Conservation (phyloP, 169 alveolate species). For the Eimeria brunetti region DNA sequence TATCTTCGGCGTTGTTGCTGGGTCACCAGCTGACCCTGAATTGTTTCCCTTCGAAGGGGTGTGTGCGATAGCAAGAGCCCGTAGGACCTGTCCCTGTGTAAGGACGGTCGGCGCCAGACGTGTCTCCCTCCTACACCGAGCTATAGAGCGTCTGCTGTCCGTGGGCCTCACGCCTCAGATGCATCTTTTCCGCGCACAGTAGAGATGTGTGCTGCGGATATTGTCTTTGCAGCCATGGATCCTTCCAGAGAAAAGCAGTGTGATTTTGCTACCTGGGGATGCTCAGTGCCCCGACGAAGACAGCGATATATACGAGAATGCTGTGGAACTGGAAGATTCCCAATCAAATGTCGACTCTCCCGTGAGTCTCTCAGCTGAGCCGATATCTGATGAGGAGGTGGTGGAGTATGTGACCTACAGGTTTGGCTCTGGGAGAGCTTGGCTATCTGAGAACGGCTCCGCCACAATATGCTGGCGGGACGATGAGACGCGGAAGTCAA, state of each 20-base stretch:
- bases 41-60: conserved; percentile 44
- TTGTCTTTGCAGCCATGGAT: conserved; percentile 50
- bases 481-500: background rate
- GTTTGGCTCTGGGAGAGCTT: conserved; percentile 12
- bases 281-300: conserved; percentile 42
- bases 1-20: conserved; percentile 32
- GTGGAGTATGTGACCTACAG: background rate
- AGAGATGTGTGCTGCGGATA: background rate
- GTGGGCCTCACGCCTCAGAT: background rate
- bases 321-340: background rate
- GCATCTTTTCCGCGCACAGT: background rate
- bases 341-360: background rate
- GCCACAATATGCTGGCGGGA: conserved; percentile 67
- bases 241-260: conserved; percentile 10
- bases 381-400: background rate
- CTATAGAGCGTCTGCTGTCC: background rate
- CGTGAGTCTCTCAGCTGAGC: conserved; percentile 16
- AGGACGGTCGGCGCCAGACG: background rate
- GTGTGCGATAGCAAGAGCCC: background rate
- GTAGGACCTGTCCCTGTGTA: background rate
- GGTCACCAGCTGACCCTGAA: background rate
- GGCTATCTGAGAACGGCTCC: conserved; percentile 49
- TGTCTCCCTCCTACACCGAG: background rate
- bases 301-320: background rate
- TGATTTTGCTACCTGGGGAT: conserved; percentile 61